Percentiles rank a stretch among this genome's conserved stretches.
phyloP scores from a whole-genome alignment of 176 grass and related monocot genomes.

The Dactylis glomerata region DNA sequence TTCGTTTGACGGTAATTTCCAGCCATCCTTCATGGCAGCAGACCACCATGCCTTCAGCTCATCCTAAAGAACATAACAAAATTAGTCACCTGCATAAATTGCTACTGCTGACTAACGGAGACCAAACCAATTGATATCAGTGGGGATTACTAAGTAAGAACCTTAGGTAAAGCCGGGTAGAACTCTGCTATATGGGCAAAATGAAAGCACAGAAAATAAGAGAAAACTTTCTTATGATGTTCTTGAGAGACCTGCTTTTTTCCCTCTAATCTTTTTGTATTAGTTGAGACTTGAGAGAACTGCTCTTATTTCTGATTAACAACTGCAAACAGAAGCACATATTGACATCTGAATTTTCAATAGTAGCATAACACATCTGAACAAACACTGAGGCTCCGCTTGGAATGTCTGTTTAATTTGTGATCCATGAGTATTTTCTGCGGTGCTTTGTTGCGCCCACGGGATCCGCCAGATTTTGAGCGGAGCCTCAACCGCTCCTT shows the following conservation, averaged over 20 bases:
- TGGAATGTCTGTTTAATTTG: too few relatives aligned
- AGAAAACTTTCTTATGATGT: not conserved
- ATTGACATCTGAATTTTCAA: not conserved
- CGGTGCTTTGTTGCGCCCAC: too few relatives aligned
- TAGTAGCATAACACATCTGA: not conserved
- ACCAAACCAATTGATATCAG: not conserved
- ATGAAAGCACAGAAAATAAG: not conserved
- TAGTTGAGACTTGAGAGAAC: not conserved
- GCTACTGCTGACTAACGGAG: not conserved
- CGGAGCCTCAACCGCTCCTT: too few relatives aligned
- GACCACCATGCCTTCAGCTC: conserved; percentile 86
- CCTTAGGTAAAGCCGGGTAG: not conserved
- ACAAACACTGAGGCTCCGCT: too few relatives aligned
- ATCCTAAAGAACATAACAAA: conserved; percentile 42
- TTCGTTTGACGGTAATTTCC: conserved; percentile 56
- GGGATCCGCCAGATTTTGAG: too few relatives aligned
- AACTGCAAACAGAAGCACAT: not conserved
- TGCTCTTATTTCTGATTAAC: too few relatives aligned
- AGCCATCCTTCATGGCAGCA: conserved; percentile 49
- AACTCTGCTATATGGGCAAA: not conserved
- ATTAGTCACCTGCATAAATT: not conserved
- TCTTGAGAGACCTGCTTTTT: not conserved
- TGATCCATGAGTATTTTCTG: too few relatives aligned
- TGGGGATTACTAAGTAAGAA: not conserved
- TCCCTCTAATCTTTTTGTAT: not conserved